These are phyloP conservation scores for grape (Vitis vinifera) DNA, from an alignment of 164 flowering plant species.

Conservation along the genomic window ASM3070453v1 NC_081821.1:7027001-7027500, in stretches of 20 bases:
- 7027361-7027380: slow-evolving; percentile 29
- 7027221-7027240: slow-evolving; percentile 21
- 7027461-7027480: slow-evolving; percentile 31
- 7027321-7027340: slow-evolving; percentile 21
- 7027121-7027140: slow-evolving; percentile 39
- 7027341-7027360: slow-evolving; percentile 35
- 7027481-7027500: slow-evolving; percentile 21
- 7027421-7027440: slow-evolving; percentile 27
- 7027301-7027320: slow-evolving; percentile 18
- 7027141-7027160: slow-evolving; percentile 31
- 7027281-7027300: slow-evolving; percentile 20
- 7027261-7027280: slow-evolving; percentile 38
- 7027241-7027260: slow-evolving; percentile 27
- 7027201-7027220: slow-evolving; percentile 16
- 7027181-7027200: slow-evolving; percentile 23
- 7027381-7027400: slow-evolving; percentile 30
- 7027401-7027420: slow-evolving; percentile 17
- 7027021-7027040: slow-evolving; percentile 10
- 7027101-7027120: slow-evolving; percentile 24
- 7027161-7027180: slow-evolving; percentile 33
- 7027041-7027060: slow-evolving; percentile 30
- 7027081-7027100: slow-evolving; percentile 15
- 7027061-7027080: slow-evolving; percentile 58
- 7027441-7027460: slow-evolving; percentile 32
- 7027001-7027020: slow-evolving; percentile 16